Evolutionary conservation across 169 alveolate genomes (phyloP), one percentile per base, ranked within the genome.

Genomic region (Eimeria sp.): DNA sequence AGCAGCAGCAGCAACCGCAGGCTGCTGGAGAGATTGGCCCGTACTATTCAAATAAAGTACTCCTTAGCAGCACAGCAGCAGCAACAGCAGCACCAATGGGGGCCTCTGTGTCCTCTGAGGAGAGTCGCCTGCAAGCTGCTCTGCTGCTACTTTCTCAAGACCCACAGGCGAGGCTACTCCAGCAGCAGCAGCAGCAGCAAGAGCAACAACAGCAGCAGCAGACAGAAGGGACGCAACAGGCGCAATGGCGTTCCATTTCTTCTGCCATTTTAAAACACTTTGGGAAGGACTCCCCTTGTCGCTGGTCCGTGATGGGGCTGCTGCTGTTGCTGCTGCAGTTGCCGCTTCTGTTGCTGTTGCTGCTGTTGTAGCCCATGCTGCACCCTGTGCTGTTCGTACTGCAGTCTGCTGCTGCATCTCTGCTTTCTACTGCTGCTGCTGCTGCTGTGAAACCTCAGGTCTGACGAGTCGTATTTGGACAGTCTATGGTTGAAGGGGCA

Each of bases 391-490:
- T 14, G 61, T 54, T 54, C 61, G 61, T 54, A 4, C 61, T 54
- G 61, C 61, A 11, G 61, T 54, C 61, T 54, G 61, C 61, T 54
- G 61, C 61, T 54, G 61, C 61, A 54, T 14, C 10, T 54, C 14
- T 65, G 22, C 5, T 20, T 78, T 61, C 61, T 43, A 34, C 43
- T 78, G 89, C 40, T 45, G 89, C 67, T 20, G 45, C 63, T 45
- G 63, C 51, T 73, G 84, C 84, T 34, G 84, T 30, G 5, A 16
- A 1, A 27, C 84, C 34, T 22, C 61, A 78, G 89, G 89, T 34
- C 89, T n/a, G 89, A 78, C 65, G 89, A 45, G 89, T 9, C 67
- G 89, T 78, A 65, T 78, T 20, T 30, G 20, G 89, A 78, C 61
- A 78, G 89, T 65, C 34, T 78, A 27, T 78, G 61, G 89, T 45